Evolutionary conservation across 2,329 filamentous ascomycete species (phyloP).

Genomic region (Phymatotrichopsis omnivora): DNA sequence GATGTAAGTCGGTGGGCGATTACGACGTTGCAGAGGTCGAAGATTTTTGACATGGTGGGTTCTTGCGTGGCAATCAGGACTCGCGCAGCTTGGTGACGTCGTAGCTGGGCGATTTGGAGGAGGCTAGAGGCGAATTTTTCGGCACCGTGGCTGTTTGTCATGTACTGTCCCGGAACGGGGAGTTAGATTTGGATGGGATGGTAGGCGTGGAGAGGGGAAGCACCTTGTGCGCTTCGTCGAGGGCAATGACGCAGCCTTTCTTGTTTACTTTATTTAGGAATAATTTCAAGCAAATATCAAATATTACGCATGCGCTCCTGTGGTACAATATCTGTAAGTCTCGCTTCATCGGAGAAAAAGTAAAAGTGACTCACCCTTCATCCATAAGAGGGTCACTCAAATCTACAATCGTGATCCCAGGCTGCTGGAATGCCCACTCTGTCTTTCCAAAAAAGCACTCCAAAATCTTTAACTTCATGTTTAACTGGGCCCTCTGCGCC

Average conservation of each 20-base stretch:
- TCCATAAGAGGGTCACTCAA: slow-evolving; percentile 62
- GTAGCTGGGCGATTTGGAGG: slow-evolving; percentile 53
- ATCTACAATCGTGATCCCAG: slow-evolving; percentile 56
- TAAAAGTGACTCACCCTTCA: too few relatives aligned
- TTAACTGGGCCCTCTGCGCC: slow-evolving; percentile 26
- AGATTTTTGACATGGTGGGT: slow-evolving; percentile 57
- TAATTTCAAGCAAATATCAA: slow-evolving; percentile 58
- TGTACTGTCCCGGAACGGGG: slow-evolving; percentile 43
- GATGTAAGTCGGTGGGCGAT: slow-evolving; percentile 63
- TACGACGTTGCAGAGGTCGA: slow-evolving; percentile 62
- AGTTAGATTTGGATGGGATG: background rate
- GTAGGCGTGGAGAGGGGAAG: too few relatives aligned
- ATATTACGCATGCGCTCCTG: slow-evolving; percentile 59
- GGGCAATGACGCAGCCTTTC: slow-evolving; percentile 51
- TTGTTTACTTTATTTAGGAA: slow-evolving; percentile 47
- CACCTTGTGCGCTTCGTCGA: slow-evolving; percentile 72
- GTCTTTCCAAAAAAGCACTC: slow-evolving; percentile 29
- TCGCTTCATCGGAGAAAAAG: too few relatives aligned
- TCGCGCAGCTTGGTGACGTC: slow-evolving; percentile 58
- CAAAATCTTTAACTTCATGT: slow-evolving; percentile 30
- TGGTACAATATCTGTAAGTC: too few relatives aligned
- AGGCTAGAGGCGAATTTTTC: slow-evolving; percentile 51
- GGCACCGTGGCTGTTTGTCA: slow-evolving; percentile 48
- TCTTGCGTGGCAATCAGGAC: slow-evolving; percentile 69
- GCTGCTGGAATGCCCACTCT: slow-evolving; percentile 34